Conservation (phyloP, 805 yeast species). For the Huiozyma naganishii region DNA sequence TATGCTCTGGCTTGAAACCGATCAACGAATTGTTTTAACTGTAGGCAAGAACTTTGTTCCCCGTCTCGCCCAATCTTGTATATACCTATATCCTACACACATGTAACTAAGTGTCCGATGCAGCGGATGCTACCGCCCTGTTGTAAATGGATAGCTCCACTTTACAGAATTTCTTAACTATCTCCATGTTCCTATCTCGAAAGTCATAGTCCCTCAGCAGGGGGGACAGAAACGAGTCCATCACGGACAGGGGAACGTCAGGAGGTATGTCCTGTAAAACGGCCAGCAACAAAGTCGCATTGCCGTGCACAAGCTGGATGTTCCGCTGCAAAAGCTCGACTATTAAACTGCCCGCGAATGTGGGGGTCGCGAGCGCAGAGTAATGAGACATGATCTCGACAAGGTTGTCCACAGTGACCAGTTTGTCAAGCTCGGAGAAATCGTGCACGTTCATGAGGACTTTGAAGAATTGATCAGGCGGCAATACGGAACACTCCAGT, state of each 20-base stretch:
- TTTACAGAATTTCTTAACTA: constrained; percentile 18
- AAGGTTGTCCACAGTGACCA: constrained; percentile 7
- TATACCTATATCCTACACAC: constrained; percentile 1
- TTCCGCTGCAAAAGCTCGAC: constrained; percentile 15
- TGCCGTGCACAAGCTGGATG: not conserved
- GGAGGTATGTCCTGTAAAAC: constrained; percentile 14
- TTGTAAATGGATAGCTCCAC: constrained; percentile 8
- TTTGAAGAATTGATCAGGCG: not conserved
- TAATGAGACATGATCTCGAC: constrained; percentile 13
- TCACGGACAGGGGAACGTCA: constrained; percentile 6
- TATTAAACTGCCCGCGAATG: constrained; percentile 6
- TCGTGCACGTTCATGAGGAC: constrained; percentile 16
- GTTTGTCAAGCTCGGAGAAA: constrained; percentile 16
- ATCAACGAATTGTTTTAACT: not conserved
- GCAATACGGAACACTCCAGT: not conserved
- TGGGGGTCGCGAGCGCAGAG: constrained; percentile 3
- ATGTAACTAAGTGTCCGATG: not conserved
- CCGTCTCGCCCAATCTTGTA: not conserved
- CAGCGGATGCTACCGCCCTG: constrained; percentile 4
- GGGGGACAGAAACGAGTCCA: constrained; percentile 10
- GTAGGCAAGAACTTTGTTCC: not conserved
- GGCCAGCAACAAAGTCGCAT: not conserved
- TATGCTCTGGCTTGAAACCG: constrained; percentile 26
- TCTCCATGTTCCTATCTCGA: constrained; percentile 4
- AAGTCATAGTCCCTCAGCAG: constrained; percentile 8